Conservation (phyloP, 352 stramenopile genomes). For the Globisporangium mamillatum region DNA sequence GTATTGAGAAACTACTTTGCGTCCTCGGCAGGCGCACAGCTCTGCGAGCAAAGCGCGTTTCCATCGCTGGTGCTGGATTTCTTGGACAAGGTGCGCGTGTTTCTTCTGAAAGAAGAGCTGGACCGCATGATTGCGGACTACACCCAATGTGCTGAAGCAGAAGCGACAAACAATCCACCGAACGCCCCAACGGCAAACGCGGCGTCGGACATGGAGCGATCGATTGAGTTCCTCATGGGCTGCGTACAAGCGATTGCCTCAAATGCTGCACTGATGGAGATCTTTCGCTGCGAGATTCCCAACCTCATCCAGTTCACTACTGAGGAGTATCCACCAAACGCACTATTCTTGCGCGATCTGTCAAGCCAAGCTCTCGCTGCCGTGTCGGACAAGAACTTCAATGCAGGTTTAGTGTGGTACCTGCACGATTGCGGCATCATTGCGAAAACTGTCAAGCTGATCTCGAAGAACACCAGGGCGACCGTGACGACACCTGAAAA, state of each 20-base stretch:
- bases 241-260: constrained; percentile 58
- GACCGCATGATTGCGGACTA: constrained; percentile 16
- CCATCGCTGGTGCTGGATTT: constrained; percentile 69
- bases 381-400: constrained; percentile 63
- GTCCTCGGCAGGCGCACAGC: constrained; percentile 26
- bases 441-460: constrained; percentile 40
- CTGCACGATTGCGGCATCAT: constrained; percentile 64
- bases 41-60: constrained; percentile 75
- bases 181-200: no score
- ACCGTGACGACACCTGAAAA: constrained; percentile 28
- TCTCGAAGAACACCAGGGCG: constrained; percentile 37
- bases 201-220: constrained; percentile 26
- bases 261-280: constrained; percentile 51
- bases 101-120: constrained; percentile 49
- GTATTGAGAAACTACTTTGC: constrained; percentile 55
- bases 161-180: background rate
- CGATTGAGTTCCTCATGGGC: constrained; percentile 54
- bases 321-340: constrained; percentile 55
- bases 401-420: constrained; percentile 71
- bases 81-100: constrained; percentile 46
- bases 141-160: background rate
- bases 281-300: constrained; percentile 65
- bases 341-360: constrained; percentile 47
- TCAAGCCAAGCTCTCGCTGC: constrained; percentile 41
- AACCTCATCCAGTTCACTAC: constrained; percentile 60